Conservation (phyloP, 169 alveolate genomes). For the Sarcocystis neurona region DNA sequence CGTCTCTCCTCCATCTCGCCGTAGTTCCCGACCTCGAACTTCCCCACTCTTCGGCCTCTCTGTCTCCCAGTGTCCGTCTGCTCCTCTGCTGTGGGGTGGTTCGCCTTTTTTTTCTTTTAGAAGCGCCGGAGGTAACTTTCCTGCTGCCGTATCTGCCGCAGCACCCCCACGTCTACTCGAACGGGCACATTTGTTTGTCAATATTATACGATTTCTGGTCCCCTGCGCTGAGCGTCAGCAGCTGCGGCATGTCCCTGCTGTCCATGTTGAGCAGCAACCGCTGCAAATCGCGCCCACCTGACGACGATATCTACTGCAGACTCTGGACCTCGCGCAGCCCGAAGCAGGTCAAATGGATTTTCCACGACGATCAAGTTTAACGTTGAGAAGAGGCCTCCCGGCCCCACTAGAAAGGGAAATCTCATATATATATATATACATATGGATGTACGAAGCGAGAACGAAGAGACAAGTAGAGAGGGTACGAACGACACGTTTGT, state of each 20-base stretch:
- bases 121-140: conserved; percentile 61
- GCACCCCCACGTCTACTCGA: conserved; percentile 94
- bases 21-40: background rate
- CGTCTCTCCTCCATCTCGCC: background rate
- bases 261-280: conserved; percentile 72
- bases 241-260: conserved; percentile 68
- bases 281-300: conserved; percentile 66
- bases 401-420: too few species aligned
- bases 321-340: conserved; percentile 67
- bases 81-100: too few species aligned
- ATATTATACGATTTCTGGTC: conserved; percentile 81
- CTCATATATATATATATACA: too few species aligned
- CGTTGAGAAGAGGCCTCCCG: too few species aligned
- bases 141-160: conserved; percentile 79
- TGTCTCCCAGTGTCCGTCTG: background rate
- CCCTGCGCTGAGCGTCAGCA: conserved; percentile 71
- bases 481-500: too few species aligned
- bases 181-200: conserved; percentile 92
- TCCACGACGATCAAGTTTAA: conserved; percentile 72
- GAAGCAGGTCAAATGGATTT: conserved; percentile 69
- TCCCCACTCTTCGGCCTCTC: background rate
- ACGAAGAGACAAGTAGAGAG: too few species aligned
- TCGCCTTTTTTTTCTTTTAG: conserved; percentile 15
- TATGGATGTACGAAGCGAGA: too few species aligned
- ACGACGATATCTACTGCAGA: conserved; percentile 68